Evolutionary conservation across 2,329 filamentous ascomycete genomes (phyloP).

Genomic region (Camillea tinctor): DNA sequence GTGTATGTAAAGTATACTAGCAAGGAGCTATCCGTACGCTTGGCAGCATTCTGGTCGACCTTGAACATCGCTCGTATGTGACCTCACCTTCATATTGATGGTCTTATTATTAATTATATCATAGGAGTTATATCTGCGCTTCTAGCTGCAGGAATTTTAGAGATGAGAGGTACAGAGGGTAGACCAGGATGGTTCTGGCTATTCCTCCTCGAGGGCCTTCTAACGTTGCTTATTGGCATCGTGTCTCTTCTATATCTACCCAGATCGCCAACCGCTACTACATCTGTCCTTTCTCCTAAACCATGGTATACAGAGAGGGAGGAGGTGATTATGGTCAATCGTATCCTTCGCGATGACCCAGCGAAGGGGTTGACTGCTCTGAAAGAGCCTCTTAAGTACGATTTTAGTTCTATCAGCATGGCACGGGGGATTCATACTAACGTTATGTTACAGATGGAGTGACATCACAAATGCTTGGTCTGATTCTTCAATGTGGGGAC

Average conservation of each 20-base stretch:
- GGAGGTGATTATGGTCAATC: constrained; percentile 68
- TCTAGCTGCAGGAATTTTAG: constrained; percentile 53
- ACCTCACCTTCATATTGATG: neutral
- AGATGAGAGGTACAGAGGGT: constrained; percentile 47
- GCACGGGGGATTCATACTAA: neutral
- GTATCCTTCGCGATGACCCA: constrained; percentile 52
- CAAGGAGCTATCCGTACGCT: constrained; percentile 63
- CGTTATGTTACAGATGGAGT: constrained; percentile 1
- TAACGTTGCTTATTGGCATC: constrained; percentile 49
- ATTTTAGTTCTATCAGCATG: neutral
- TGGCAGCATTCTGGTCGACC: constrained; percentile 71
- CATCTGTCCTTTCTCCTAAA: constrained; percentile 57
- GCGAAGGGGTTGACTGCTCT: constrained; percentile 42
- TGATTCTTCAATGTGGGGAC: constrained; percentile 6
- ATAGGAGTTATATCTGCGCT: constrained; percentile 34
- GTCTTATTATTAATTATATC: neutral
- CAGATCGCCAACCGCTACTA: constrained; percentile 64
- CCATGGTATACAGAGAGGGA: constrained; percentile 67
- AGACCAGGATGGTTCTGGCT: constrained; percentile 53
- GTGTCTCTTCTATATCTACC: constrained; percentile 63
- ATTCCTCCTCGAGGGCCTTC: constrained; percentile 42
- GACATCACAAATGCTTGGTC: constrained; percentile 46
- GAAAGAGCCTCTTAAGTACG: neutral
- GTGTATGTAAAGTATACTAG: constrained; percentile 54
- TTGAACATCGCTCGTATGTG: constrained; percentile 45